Base-by-base conservation (phyloP, 2,329 filamentous ascomycete species). In the Aureobasidium leucospermi region DNA sequence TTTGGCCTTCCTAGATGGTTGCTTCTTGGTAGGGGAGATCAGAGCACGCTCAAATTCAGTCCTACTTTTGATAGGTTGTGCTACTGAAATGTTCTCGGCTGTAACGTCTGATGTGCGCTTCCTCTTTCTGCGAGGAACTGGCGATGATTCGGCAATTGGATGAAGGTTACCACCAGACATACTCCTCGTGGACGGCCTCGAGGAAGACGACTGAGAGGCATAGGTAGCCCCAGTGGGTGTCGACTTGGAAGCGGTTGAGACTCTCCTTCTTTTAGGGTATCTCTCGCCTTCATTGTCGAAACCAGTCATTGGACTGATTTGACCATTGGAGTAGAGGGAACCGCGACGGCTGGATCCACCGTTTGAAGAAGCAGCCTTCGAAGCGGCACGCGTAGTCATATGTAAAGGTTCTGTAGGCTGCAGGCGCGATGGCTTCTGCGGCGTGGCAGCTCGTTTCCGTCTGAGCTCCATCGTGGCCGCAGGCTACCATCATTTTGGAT, bases 371-470 rank as follows among this genome's bases (percentile, higher is more conserved):
- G n/a, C 29, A 28, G 59, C 53, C 41, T 61, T 61, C 23, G 59
- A 61, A 15, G 59, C 67, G 39, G 64, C 64, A 47, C 66, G 64
- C 41, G 77, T 73, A 53, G 76, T 79, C 77, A 79, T 79, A 68
- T 78, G 76, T 66, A 78, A 70, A 57, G 76, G 75, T 68, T 74
- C 71, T 61, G 76, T 75, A 63, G 76, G 76, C 68, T 75, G 73
- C 63, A 78, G 75, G 65, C 59, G 59, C 15, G 59, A 60, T 55
- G 59, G 38, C 39, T 57, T 60, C 45, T 46, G 51, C 38, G 59
- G 59, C 45, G 59, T 57, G 45, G 52, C 39, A 47, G 43, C 52
- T 51, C 59, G 59, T 46, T 46, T 61, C 9, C 59, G 42, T 43
- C 58, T 29, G 36, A 59, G 58, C 58, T 59, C 58, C 58, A 59